phyloP scores from a whole-genome alignment of 148 eudicot species.

The Arbutus unedo region DNA sequence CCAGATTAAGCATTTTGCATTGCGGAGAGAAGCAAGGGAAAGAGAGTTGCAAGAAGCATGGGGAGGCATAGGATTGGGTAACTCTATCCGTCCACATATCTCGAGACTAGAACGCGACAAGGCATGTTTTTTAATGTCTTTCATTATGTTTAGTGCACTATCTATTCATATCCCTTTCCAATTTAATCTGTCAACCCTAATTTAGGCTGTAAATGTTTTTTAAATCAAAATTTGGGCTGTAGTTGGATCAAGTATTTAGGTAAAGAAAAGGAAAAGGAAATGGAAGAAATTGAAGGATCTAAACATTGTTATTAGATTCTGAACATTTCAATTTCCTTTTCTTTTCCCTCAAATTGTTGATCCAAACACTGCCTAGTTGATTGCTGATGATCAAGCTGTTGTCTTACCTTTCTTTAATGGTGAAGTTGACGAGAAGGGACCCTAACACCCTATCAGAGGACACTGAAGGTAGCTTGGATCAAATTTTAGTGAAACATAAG shows the following conservation, averaged over 20 bases:
- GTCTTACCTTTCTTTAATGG: neutral
- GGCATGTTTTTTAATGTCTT: conserved; percentile 33
- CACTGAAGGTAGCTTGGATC: conserved; percentile 65
- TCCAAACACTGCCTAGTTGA: neutral
- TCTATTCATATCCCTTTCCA: neutral
- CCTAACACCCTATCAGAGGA: conserved; percentile 20
- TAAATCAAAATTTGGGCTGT: neutral
- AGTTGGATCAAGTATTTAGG: neutral
- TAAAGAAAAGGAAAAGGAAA: neutral
- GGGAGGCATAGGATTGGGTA: conserved; percentile 81
- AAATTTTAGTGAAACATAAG: conserved; percentile 61
- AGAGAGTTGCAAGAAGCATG: conserved; percentile 74
- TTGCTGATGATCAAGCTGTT: neutral
- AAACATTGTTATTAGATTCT: neutral
- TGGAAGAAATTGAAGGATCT: neutral
- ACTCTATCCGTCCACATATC: conserved; percentile 61
- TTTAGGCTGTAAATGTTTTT: neutral
- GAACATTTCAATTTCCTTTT: neutral
- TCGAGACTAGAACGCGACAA: conserved; percentile 72
- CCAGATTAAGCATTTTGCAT: conserved; percentile 29
- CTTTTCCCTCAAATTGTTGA: neutral
- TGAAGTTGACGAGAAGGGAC: conserved; percentile 40
- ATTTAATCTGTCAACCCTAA: neutral
- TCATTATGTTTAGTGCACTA: conserved; percentile 19
- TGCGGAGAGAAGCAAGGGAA: conserved; percentile 71